A percentile compares a stretch with the other conserved stretches of the same genome.
Evolutionary conservation across 495 filamentous ascomycete genomes (phyloP).

Genomic region (Ramalina peruviana): DNA sequence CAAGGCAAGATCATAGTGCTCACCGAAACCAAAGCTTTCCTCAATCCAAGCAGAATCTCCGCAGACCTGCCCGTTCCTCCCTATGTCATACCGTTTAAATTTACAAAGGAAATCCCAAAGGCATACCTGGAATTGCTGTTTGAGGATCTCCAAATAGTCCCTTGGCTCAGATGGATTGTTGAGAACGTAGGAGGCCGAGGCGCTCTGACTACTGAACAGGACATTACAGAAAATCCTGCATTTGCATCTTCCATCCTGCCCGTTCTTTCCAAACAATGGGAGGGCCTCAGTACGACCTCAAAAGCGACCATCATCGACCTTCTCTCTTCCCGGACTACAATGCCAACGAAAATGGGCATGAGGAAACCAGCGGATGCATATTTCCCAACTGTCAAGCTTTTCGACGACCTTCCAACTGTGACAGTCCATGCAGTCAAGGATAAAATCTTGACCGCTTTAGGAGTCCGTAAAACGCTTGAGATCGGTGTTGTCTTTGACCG

Average conservation of each 20-base stretch:
- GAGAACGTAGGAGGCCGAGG: slow-evolving; percentile 38
- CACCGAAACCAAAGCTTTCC: slow-evolving; percentile 55
- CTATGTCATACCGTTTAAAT: slow-evolving; percentile 65
- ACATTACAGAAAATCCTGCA: slow-evolving; percentile 52
- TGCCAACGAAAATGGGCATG: slow-evolving; percentile 89
- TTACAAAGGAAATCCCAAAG: slow-evolving; percentile 47
- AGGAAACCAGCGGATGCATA: slow-evolving; percentile 75
- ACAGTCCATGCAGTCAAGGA: slow-evolving; percentile 68
- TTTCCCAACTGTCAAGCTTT: slow-evolving; percentile 82
- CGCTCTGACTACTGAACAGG: slow-evolving; percentile 34
- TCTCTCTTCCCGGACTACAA: slow-evolving; percentile 54
- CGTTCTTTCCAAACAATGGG: slow-evolving; percentile 80
- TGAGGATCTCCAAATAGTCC: slow-evolving; percentile 63
- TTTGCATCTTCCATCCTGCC: slow-evolving; percentile 70
- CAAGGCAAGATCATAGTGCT: slow-evolving; percentile 59
- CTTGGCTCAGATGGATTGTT: slow-evolving; percentile 71
- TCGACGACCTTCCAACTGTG: slow-evolving; percentile 80
- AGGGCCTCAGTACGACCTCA: slow-evolving; percentile 46
- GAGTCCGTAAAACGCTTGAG: slow-evolving; percentile 74
- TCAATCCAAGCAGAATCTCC: slow-evolving; percentile 61
- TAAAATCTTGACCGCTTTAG: slow-evolving; percentile 67
- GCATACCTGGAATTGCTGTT: slow-evolving; percentile 65
- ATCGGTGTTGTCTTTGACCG: slow-evolving; percentile 85
- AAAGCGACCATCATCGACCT: slow-evolving; percentile 50
- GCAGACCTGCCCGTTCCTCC: slow-evolving; percentile 74